phyloP scores from a whole-genome alignment of 768 basidiomycete species.

The Tylopilus felleus region DNA sequence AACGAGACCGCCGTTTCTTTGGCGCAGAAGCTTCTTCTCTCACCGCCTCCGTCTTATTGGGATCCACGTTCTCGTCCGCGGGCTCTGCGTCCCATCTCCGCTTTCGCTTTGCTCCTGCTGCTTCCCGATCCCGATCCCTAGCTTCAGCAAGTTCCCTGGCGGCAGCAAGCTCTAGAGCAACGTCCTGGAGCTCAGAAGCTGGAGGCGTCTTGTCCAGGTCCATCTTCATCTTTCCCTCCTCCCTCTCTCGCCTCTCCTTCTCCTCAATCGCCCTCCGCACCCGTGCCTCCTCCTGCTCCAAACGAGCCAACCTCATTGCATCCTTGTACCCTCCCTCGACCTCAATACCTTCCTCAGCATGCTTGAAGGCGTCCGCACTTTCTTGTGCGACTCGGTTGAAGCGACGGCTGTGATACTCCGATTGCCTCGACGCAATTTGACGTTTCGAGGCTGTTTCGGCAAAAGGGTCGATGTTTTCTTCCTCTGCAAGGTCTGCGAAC shows the following conservation, averaged over 20 bases:
- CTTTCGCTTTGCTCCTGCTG: conserved; percentile 62
- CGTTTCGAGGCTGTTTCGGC: conserved; percentile 90
- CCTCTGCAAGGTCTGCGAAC: conserved; percentile 90
- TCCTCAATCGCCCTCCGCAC: conserved; percentile 86
- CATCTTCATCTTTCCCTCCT: conserved; percentile 72
- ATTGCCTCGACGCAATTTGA: conserved; percentile 91
- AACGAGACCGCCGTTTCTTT: conserved; percentile 91
- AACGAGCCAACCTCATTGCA: conserved; percentile 84
- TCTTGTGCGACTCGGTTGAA: conserved; percentile 83
- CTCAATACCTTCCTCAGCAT: conserved; percentile 61
- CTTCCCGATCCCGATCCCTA: conserved; percentile 36
- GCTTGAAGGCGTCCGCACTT: conserved; percentile 74
- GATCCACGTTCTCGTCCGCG: conserved; percentile 62
- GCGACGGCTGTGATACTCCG: conserved; percentile 91
- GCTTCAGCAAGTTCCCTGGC: conserved; percentile 37
- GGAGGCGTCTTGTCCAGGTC: conserved; percentile 93
- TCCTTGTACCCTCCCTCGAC: conserved; percentile 92
- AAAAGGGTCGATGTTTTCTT: conserved; percentile 88
- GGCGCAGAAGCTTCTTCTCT: conserved; percentile 76
- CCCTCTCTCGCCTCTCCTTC: conserved; percentile 74
- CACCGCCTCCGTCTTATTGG: conserved; percentile 59
- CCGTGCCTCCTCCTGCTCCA: conserved; percentile 91
- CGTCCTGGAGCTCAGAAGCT: conserved; percentile 70
- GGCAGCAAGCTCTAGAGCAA: conserved; percentile 63
- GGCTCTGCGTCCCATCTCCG: conserved; percentile 77